Base-by-base conservation (phyloP, 176 grass and related monocot species). In the Puccinellia tenuiflora region DNA sequence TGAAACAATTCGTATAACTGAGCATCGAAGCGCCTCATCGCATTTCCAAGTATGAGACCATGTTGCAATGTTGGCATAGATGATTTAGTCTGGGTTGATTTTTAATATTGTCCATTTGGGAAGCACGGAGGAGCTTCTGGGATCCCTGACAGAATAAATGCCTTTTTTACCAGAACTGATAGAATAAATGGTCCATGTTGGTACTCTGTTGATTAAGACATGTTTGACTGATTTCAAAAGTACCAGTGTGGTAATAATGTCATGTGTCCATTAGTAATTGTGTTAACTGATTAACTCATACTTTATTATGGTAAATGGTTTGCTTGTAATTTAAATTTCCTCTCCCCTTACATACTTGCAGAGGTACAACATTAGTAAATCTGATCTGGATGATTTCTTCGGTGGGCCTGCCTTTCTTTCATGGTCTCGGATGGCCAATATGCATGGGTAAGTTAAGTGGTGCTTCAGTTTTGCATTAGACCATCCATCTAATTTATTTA, bases 381-480 rank as follows among this genome's bases (percentile, higher is more conserved):
- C 76, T 78, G 92, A 94, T 84, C 64, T 94, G 70, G 80, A 91
- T 78, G 65, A 86, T 88, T 94, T 94, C 86, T 94, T 94, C 61
- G 86, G 88, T 47, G 92, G 92, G 3, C 88, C 92, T 40, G 86
- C 77, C n/a, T 94, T 94, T 79, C 92, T 94, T 91, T 72, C 92
- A 81, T 94, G 92, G 92, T 94, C 92, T 78, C 88, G 92, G 39
- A 94, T 94, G 92, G 92, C 83, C 62, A 94, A 94, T 85, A 90
- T 94, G 88, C 92, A 94, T 81, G 88, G 86, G 92, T 94, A 70
- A 88, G 92, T 81, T 94, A 75, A 78, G 86, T 74, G 76, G 52
- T 47, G 28, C 15, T 39, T 76, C 59, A 50, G 9, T 39, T 53
- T 73, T 30, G 16, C n/a, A 4, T 61, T 31, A 53, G 17, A 60